phyloP scores from a whole-genome alignment of 805 yeast genomes.

The Lipomyces mesembrius region DNA sequence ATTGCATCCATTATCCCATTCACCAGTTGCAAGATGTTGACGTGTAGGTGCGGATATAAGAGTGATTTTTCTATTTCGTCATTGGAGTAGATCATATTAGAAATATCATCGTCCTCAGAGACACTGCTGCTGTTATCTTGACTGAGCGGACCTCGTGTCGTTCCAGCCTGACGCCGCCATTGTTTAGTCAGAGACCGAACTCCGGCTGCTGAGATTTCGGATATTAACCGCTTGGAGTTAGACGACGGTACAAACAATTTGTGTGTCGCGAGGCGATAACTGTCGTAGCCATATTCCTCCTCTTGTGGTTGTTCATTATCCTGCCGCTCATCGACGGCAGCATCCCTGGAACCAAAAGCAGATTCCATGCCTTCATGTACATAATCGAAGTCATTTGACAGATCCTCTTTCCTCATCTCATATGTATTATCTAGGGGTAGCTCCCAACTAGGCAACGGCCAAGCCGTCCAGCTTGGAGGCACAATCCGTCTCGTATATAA shows the following conservation, averaged over 20 bases:
- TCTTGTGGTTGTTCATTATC: neutral
- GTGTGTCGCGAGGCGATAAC: slow-evolving; percentile 10
- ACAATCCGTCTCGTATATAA: neutral
- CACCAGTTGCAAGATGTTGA: slow-evolving; percentile 12
- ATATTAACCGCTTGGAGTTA: slow-evolving; percentile 9
- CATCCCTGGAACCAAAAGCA: neutral
- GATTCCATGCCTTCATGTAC: neutral
- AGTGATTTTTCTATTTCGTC: slow-evolving; percentile 16
- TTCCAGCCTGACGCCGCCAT: neutral
- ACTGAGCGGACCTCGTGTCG: neutral
- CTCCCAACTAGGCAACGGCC: slow-evolving; percentile 21
- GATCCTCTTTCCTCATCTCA: neutral
- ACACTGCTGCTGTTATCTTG: neutral
- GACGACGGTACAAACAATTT: slow-evolving; percentile 12
- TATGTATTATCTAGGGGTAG: slow-evolving; percentile 3
- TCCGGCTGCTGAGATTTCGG: slow-evolving; percentile 24
- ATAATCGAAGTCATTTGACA: slow-evolving; percentile 4
- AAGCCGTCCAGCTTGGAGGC: slow-evolving; percentile 23
- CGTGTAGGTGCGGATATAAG: slow-evolving; percentile 25
- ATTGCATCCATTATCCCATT: slow-evolving; percentile 18
- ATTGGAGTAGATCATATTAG: slow-evolving; percentile 3
- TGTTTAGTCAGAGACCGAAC: slow-evolving; percentile 13
- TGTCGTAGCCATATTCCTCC: slow-evolving; percentile 17
- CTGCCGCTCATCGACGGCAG: neutral
- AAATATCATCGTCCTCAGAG: slow-evolving; percentile 3